These are phyloP conservation scores for Parastagonospora avenae DNA, from an alignment of 2,329 filamentous ascomycete species.

Conservation along the genomic window DNA sequence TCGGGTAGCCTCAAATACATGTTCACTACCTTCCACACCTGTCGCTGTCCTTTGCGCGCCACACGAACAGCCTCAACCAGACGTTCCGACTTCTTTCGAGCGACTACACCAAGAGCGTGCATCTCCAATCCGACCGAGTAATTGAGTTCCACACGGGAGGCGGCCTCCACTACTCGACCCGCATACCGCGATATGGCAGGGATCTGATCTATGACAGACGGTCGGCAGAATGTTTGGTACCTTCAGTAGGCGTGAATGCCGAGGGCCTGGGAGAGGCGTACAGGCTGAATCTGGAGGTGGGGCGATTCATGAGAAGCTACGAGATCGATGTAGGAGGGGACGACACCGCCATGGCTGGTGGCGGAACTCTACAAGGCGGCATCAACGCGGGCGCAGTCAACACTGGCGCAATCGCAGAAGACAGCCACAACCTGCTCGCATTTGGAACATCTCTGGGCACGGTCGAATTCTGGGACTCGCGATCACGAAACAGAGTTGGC, in stretches of 20 bases:
- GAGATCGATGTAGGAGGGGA: constrained; percentile 89
- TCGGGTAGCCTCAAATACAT: constrained; percentile 85
- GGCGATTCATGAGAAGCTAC: constrained; percentile 92
- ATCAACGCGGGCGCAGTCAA: constrained; percentile 87
- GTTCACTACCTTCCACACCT: constrained; percentile 94
- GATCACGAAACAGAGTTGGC: constrained; percentile 80
- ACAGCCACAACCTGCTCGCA: constrained; percentile 85
- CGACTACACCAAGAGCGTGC: constrained; percentile 93
- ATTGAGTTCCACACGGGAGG: constrained; percentile 92
- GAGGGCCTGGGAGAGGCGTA: constrained; percentile 93
- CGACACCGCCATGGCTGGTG: constrained; percentile 68
- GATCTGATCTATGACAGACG: constrained; percentile 84
- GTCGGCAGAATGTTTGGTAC: constrained; percentile 83
- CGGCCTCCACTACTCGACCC: constrained; percentile 85
- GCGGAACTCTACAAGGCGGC: constrained; percentile 81
- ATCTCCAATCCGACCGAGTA: constrained; percentile 88
- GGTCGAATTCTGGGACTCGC: constrained; percentile 94
- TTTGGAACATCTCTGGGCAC: constrained; percentile 96
- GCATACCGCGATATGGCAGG: constrained; percentile 89
- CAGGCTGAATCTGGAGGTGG: constrained; percentile 86
- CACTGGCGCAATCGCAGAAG: constrained; percentile 82
- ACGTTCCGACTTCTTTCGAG: constrained; percentile 86
- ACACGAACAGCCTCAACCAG: constrained; percentile 89
- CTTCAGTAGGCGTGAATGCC: constrained; percentile 82
- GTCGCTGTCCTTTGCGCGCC: constrained; percentile 89